phyloP scores from a whole-genome alignment of 805 yeast genomes.

The Candida oleophila region DNA sequence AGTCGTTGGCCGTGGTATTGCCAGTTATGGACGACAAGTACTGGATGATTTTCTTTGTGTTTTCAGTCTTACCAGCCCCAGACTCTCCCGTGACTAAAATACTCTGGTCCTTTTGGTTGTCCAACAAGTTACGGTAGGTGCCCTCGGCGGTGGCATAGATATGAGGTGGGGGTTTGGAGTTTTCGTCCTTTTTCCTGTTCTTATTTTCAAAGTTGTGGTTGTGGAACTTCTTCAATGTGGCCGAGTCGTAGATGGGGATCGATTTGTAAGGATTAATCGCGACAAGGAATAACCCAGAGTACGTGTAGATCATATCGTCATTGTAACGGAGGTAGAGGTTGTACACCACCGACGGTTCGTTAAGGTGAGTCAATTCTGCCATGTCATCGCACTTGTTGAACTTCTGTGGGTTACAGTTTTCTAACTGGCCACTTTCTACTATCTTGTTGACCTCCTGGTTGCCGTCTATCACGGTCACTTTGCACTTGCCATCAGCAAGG shows the following conservation, averaged over 20 bases:
- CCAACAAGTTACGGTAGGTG: conserved; percentile 74
- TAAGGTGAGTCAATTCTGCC: conserved; percentile 92
- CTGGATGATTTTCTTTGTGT: conserved; percentile 91
- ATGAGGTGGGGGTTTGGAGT: conserved; percentile 61
- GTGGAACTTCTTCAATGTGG: conserved; percentile 57
- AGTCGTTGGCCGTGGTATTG: conserved; percentile 15
- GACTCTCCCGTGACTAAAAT: conserved; percentile 98
- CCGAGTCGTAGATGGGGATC: conserved; percentile 67
- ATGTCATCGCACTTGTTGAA: conserved; percentile 91
- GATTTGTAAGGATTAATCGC: conserved; percentile 90
- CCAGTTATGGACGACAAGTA: conserved; percentile 76
- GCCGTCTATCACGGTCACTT: conserved; percentile 36
- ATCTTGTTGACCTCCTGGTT: conserved; percentile 42
- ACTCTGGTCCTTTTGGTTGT: conserved; percentile 75
- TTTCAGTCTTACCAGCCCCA: conserved; percentile 99
- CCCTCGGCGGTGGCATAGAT: conserved; percentile 83
- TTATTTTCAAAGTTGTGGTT: conserved; percentile 24
- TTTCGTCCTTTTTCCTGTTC: background rate
- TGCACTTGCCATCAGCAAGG: conserved; percentile 31
- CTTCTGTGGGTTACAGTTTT: conserved; percentile 81
- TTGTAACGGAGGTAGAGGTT: conserved; percentile 75
- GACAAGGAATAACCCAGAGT: conserved; percentile 91
- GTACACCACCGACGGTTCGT: conserved; percentile 93
- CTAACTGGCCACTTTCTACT: conserved; percentile 44
- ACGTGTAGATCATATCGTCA: conserved; percentile 83